These are phyloP conservation scores for Endogone sp. DNA, from an alignment of 192 early-diverging fungal species.

Conservation along the genomic window DNA sequence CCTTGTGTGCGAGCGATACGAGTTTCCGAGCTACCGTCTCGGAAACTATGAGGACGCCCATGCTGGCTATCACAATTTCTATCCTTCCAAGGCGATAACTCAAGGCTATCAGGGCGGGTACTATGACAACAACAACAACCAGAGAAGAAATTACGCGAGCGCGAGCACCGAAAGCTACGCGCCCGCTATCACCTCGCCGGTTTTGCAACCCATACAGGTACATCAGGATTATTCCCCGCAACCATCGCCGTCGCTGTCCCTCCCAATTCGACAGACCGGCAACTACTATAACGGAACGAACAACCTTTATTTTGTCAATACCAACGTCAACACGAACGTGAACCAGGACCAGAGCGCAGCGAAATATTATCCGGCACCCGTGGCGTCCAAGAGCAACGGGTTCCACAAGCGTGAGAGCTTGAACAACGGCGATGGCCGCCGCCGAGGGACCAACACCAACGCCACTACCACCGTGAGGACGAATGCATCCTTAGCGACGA, in stretches of 20 bases:
- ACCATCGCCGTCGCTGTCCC: background rate
- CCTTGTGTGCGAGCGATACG: slow-evolving; percentile 49
- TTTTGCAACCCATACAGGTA: background rate
- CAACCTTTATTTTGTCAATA: background rate
- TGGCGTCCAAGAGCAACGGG: background rate
- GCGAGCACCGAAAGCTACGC: background rate
- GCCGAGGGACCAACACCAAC: background rate
- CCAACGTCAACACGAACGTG: background rate
- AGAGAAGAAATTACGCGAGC: background rate
- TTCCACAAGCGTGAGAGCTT: background rate
- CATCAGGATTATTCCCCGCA: background rate
- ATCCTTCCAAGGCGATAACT: background rate
- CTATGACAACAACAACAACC: background rate
- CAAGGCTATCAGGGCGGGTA: background rate
- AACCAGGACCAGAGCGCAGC: background rate
- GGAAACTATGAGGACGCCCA: background rate
- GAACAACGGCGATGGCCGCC: background rate
- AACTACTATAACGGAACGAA: background rate
- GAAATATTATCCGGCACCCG: background rate
- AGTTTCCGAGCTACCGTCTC: background rate
- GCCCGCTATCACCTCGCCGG: background rate
- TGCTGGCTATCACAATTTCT: background rate
- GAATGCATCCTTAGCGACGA: no score
- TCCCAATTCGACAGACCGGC: background rate
- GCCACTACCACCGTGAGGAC: no score